Conservation (phyloP, 2,329 filamentous ascomycete species). For the Cladosporium colombiae region DNA sequence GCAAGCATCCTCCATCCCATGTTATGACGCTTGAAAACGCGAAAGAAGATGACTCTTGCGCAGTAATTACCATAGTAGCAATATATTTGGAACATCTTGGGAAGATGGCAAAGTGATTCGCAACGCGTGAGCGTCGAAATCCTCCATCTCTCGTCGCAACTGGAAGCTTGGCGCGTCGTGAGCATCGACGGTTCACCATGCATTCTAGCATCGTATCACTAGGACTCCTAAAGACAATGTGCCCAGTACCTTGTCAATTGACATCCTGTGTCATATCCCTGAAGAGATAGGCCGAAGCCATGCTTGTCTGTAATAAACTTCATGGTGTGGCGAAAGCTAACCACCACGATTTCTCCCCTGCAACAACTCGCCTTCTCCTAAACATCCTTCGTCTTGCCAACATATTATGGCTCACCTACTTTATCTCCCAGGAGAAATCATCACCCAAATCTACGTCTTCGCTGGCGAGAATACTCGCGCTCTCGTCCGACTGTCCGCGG, state of each 20-base stretch:
- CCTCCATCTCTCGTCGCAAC: neutral
- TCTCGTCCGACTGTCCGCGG: neutral
- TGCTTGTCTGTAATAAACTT: neutral
- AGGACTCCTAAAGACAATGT: neutral
- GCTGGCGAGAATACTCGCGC: neutral
- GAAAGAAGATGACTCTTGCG: neutral
- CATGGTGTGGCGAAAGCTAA: neutral
- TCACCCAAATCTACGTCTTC: neutral
- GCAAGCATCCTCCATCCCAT: neutral
- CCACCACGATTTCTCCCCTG: neutral
- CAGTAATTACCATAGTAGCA: neutral
- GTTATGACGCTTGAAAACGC: neutral
- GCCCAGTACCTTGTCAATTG: neutral
- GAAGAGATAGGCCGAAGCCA: neutral
- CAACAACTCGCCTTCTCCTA: neutral
- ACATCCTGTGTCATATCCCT: neutral
- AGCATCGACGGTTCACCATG: neutral
- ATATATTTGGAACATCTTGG: neutral
- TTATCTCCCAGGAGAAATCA: neutral
- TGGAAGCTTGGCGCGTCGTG: neutral
- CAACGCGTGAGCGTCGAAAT: neutral
- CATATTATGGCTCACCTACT: neutral
- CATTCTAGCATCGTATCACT: neutral
- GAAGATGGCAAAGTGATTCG: neutral
- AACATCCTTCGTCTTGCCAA: neutral